Evolutionary conservation across 2,329 filamentous ascomycete species (phyloP).

Genomic region (Parascedosporium putredinis): DNA sequence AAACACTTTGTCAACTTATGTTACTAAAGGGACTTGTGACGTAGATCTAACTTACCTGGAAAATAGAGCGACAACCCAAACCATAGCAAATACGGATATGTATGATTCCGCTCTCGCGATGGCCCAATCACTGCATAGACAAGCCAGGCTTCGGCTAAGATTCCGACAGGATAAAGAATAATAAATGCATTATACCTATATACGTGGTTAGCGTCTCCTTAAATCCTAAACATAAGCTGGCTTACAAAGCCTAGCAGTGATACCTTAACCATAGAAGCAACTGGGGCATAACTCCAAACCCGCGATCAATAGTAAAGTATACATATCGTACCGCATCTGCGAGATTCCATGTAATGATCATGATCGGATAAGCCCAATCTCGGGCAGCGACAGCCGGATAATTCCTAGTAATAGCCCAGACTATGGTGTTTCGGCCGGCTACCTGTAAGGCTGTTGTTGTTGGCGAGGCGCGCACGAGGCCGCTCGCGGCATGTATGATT

Average conservation of each 20-base stretch:
- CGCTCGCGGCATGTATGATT: not conserved
- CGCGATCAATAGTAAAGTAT: not conserved
- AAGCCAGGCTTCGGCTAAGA: not conserved
- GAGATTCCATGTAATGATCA: not conserved
- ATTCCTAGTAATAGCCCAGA: not conserved
- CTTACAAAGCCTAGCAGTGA: too few relatives aligned
- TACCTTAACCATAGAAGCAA: not conserved
- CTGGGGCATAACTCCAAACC: not conserved
- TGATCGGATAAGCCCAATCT: not conserved
- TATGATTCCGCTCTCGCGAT: not conserved
- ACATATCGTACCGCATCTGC: not conserved
- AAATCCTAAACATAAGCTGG: not conserved
- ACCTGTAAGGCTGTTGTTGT: not conserved
- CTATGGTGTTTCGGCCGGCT: not conserved
- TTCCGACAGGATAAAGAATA: not conserved
- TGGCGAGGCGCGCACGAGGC: not conserved
- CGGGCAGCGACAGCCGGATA: not conserved
- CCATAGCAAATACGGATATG: not conserved
- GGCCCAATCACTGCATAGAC: not conserved
- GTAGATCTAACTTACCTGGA: constrained; percentile 20
- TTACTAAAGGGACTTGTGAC: too few relatives aligned
- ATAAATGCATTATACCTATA: not conserved
- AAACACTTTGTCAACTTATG: too few relatives aligned
- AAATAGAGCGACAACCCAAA: not conserved
- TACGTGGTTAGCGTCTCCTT: not conserved